phyloP scores from a whole-genome alignment of 768 basidiomycete species.

The Mycena latifolia region DNA sequence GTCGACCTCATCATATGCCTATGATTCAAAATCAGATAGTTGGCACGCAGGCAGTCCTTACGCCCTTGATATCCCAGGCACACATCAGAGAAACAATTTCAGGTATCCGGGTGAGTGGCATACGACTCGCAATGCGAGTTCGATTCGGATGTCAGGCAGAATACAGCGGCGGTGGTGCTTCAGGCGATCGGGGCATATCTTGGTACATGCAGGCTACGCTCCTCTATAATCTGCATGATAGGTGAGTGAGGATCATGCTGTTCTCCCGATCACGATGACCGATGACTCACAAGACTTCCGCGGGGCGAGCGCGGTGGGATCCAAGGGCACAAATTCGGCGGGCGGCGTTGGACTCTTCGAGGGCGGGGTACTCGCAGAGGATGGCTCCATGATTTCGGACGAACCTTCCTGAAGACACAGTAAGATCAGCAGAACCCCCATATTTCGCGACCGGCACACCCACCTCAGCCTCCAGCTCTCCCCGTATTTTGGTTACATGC shows the following conservation, averaged over 20 bases:
- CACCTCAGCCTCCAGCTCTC: neutral
- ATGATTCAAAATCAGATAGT: no score
- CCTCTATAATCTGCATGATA: neutral
- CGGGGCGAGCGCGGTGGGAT: neutral
- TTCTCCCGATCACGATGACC: neutral
- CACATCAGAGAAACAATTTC: no score
- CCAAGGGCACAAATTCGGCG: neutral
- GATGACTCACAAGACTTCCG: slow-evolving; percentile 15
- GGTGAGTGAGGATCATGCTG: neutral
- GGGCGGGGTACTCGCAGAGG: no score
- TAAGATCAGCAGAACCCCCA: neutral
- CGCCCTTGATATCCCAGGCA: no score
- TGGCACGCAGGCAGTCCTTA: no score
- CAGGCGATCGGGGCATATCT: neutral
- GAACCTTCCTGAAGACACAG: neutral
- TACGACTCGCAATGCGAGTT: slow-evolving; percentile 12
- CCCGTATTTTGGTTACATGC: slow-evolving; percentile 1
- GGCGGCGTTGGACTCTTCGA: no score
- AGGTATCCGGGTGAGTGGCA: no score
- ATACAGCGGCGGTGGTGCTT: slow-evolving; percentile 16
- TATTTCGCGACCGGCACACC: neutral
- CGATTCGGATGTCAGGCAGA: slow-evolving; percentile 6
- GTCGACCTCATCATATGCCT: no score
- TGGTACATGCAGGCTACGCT: neutral
- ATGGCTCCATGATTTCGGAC: neutral